Evolutionary conservation across 2,329 filamentous ascomycete genomes (phyloP), one percentile per base, ranked within the genome.

Genomic region (Diaporthe citriasiana): DNA sequence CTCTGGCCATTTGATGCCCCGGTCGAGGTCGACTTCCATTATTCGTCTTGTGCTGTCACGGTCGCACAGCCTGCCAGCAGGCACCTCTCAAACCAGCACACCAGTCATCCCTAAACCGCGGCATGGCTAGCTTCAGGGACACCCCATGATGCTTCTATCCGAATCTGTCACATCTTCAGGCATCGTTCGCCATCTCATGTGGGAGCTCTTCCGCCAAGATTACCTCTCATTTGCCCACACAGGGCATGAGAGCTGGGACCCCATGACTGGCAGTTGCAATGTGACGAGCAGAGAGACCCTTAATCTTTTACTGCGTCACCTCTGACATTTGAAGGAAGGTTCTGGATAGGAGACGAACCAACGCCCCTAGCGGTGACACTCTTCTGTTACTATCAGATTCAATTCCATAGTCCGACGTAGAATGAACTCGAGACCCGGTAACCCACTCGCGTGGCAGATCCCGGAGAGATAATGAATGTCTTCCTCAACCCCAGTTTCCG

Each of bases 351-450:
- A 50, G 69, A 63, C 30, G 56, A 60, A 40, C 55, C 42, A 27
- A 53, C 15, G 45, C 50, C 19, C 69, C 33, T 30, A 51, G 51
- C 35, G 25, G 22, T 53, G 53, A 42, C 53, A 70, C 22, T 65
- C 55, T 53, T 51, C 12, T 57, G n/a, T 53, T 47, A 69, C 47
- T 59, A 65, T 56, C 25, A 59, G 25, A 42, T 68, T 25, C 45
- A 50, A 69, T 57, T 25, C 59, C 53, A 25, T 45, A 42, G 53
- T 45, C 53, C 47, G 59, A 65, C 53, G 53, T 35, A 65, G 72
- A 71, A 75, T 75, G 74, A 74, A 60, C 53, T 70, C 68, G 60
- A 65, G 53, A 55, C 30, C 53, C 68, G 47, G 40, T 50, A 70
- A 56, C 60, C 72, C 72, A 71, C 72, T 70, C 42, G 63, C 35